Evolutionary conservation across 805 yeast species (phyloP).

Genomic region (Kluyveromyces wickerhamii): DNA sequence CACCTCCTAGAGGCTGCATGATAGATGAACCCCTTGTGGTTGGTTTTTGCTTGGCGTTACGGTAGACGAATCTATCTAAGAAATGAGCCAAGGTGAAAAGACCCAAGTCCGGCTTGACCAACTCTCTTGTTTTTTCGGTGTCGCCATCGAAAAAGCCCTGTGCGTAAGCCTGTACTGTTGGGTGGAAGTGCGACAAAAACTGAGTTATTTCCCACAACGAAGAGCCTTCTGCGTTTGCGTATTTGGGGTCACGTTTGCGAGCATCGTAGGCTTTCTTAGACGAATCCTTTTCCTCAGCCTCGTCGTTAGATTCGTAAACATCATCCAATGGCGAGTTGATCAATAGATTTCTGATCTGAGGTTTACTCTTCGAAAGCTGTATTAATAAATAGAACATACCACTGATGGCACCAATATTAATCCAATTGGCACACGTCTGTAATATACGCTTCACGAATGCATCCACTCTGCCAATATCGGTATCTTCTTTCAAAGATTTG

Average conservation of each 20-base stretch:
- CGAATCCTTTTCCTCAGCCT: conserved; percentile 32
- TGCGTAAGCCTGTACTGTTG: conserved; percentile 81
- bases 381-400: conserved; percentile 73
- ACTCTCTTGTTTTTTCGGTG: conserved; percentile 19
- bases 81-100: conserved; percentile 82
- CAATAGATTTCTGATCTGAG: conserved; percentile 59
- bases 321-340: conserved; percentile 46
- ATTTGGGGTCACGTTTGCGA: conserved; percentile 86
- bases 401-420: conserved; percentile 77
- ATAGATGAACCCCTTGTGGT: conserved; percentile 79
- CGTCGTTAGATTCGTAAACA: conserved; percentile 41
- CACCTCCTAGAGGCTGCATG: conserved; percentile 91
- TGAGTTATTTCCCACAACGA: conserved; percentile 82
- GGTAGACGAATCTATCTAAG: conserved; percentile 91
- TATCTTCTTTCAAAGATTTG: conserved; percentile 74
- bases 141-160: conserved; percentile 46
- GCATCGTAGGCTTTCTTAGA: conserved; percentile 53
- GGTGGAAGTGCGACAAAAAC: conserved; percentile 80
- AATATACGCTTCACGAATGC: conserved; percentile 88
- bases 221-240: conserved; percentile 73
- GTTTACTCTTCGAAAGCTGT: conserved; percentile 56
- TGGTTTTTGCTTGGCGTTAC: conserved; percentile 76
- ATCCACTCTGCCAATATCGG: conserved; percentile 52
- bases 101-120: conserved; percentile 80
- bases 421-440: conserved; percentile 80